Evolutionary conservation across 2,329 filamentous ascomycete species (phyloP).

Genomic region (Dendryphion nanum): DNA sequence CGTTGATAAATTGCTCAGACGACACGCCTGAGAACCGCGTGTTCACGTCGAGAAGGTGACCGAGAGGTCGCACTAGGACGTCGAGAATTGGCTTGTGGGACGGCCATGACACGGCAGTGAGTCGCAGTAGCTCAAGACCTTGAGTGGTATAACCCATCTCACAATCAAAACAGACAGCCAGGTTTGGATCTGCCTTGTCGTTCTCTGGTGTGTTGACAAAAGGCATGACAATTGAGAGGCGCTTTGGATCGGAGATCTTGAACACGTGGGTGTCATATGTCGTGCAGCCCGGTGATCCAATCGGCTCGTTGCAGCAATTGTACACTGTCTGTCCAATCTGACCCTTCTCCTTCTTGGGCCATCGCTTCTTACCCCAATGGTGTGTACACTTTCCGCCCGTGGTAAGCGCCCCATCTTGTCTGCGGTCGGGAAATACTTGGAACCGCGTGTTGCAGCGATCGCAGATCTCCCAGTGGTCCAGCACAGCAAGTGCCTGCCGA

Average conservation of each 20-base stretch:
- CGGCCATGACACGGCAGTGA: constrained; percentile 90
- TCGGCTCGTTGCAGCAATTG: constrained; percentile 73
- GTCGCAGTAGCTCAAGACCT: constrained; percentile 83
- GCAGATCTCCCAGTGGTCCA: constrained; percentile 80
- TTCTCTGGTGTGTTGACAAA: constrained; percentile 77
- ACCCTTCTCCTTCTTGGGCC: constrained; percentile 51
- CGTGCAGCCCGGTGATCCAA: constrained; percentile 78
- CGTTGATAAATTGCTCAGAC: constrained; percentile 71
- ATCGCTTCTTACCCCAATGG: constrained; percentile 71
- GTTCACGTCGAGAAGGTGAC: constrained; percentile 86
- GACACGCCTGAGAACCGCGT: constrained; percentile 87
- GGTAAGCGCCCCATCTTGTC: constrained; percentile 72
- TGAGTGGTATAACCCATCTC: constrained; percentile 95
- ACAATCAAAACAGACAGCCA: constrained; percentile 85
- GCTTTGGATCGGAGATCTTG: constrained; percentile 73
- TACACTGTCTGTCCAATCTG: constrained; percentile 62
- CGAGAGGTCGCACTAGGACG: constrained; percentile 78
- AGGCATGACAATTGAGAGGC: constrained; percentile 74
- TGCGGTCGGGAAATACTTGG: constrained; percentile 84
- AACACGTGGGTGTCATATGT: constrained; percentile 76
- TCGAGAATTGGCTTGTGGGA: constrained; percentile 73
- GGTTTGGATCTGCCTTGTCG: constrained; percentile 36
- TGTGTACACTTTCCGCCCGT: constrained; percentile 76
- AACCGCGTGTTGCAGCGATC: constrained; percentile 85
- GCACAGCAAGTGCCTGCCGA: constrained; percentile 61